Evolutionary conservation across 306 rosid genomes (phyloP).

Genomic region (Sophora flavescens): DNA sequence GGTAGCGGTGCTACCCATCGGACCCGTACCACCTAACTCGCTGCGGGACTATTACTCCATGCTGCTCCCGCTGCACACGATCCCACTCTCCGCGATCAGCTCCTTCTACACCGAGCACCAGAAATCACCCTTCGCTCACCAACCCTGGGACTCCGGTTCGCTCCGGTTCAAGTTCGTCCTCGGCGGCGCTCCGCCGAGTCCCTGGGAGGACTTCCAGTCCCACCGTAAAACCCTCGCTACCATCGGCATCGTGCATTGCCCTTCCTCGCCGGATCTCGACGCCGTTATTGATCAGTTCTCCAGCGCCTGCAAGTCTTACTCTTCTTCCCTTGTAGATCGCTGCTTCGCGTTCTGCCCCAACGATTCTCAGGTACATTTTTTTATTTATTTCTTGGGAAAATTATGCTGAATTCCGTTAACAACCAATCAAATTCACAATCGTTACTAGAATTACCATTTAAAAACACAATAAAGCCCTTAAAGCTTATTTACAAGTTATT

Average conservation of each 20-base stretch:
- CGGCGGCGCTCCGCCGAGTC: slow-evolving; percentile 82
- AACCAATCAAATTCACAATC: no score
- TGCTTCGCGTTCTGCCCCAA: slow-evolving; percentile 91
- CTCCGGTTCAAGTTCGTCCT: slow-evolving; percentile 86
- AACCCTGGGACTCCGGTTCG: slow-evolving; percentile 93
- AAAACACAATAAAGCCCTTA: no score
- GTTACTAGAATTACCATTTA: no score
- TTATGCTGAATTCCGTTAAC: no score
- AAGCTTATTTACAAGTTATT: no score
- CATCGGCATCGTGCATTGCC: slow-evolving; percentile 90
- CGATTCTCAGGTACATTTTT: slow-evolving; percentile 74
- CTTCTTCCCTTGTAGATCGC: slow-evolving; percentile 82
- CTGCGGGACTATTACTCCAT: slow-evolving; percentile 83
- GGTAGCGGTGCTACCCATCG: slow-evolving; percentile 91
- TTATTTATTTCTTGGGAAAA: no score
- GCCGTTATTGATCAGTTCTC: slow-evolving; percentile 61
- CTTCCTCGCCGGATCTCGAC: slow-evolving; percentile 88
- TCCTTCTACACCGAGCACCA: slow-evolving; percentile 95
- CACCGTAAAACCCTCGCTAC: slow-evolving; percentile 86
- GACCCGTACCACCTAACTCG: slow-evolving; percentile 64
- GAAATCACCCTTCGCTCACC: slow-evolving; percentile 88
- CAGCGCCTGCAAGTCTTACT: slow-evolving; percentile 58
- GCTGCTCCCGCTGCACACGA: slow-evolving; percentile 80
- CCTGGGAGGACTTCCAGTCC: slow-evolving; percentile 98
- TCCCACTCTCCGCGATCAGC: slow-evolving; percentile 87